These are phyloP conservation scores for Eucalyptus viminalis DNA, from an alignment of 345 rosid genomes.

Conservation along the genomic window DNA sequence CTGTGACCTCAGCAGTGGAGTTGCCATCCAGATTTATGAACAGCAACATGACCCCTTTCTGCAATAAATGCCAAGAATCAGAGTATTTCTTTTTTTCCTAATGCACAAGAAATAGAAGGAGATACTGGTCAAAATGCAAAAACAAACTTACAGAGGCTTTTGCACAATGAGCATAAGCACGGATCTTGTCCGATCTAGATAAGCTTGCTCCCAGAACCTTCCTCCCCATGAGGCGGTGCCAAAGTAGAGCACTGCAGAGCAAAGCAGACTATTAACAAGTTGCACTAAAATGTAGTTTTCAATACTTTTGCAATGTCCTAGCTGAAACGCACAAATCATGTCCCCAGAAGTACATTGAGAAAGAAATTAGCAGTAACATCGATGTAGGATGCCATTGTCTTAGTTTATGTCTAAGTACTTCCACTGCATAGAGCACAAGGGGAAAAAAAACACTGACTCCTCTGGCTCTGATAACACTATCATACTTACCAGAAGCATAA, in stretches of 20 bases:
- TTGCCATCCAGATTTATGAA: slow-evolving; percentile 69
- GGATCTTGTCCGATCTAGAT: slow-evolving; percentile 51
- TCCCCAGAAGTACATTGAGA: neutral
- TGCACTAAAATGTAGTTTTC: neutral
- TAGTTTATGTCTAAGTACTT: neutral
- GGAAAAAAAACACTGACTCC: neutral
- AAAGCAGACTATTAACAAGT: neutral
- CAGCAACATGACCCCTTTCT: slow-evolving; percentile 70
- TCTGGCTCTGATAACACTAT: neutral
- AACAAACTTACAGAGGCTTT: slow-evolving; percentile 48
- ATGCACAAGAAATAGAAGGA: neutral
- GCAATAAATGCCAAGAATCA: slow-evolving; percentile 2
- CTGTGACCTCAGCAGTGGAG: slow-evolving; percentile 28
- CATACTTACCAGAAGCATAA: neutral
- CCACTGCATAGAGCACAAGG: neutral
- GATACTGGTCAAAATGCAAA: neutral
- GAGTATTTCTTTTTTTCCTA: neutral
- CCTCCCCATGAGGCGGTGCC: slow-evolving; percentile 86
- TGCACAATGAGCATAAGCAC: slow-evolving; percentile 79
- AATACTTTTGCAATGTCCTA: neutral
- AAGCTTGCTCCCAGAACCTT: slow-evolving; percentile 51
- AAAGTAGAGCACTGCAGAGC: slow-evolving; percentile 72
- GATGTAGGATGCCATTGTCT: neutral
- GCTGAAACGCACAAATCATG: neutral
- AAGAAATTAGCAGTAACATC: neutral